Evolutionary conservation across 2,329 filamentous ascomycete genomes (phyloP).

Genomic region (Alternaria ventricosa): DNA sequence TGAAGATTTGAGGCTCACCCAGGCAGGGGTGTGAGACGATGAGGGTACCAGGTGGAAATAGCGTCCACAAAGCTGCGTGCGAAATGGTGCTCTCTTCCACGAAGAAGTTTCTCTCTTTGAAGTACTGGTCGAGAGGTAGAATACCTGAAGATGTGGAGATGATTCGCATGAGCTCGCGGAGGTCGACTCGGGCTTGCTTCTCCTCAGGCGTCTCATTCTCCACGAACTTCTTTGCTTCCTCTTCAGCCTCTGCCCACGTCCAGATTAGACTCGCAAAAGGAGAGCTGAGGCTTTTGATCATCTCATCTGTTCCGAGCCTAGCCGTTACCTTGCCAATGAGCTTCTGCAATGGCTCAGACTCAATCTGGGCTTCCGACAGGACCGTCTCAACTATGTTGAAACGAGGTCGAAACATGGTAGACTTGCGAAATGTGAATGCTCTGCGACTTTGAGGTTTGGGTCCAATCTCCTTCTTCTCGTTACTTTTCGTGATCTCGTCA

Average conservation of each 20-base stretch:
- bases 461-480: not conserved
- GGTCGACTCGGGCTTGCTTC: not conserved
- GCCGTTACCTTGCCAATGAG: not conserved
- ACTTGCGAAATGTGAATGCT: not conserved
- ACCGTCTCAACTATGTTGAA: not conserved
- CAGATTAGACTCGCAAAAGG: not conserved
- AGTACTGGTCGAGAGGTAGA: not conserved
- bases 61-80: not conserved
- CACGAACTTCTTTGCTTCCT: not conserved
- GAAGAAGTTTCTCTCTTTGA: not conserved
- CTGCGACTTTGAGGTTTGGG: not conserved
- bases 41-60: not conserved
- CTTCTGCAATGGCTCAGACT: not conserved
- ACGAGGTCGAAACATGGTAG: not conserved
- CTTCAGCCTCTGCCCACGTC: not conserved
- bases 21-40: not conserved
- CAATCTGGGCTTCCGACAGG: not conserved
- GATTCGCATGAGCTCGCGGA: not conserved
- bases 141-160: not conserved
- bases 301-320: not conserved
- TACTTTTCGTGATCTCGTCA: not conserved
- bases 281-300: not conserved
- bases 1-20: not conserved
- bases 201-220: not conserved
- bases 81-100: not conserved